These are phyloP conservation scores for Digitaria exilis DNA, from an alignment of 202 grass and related monocot genomes.

Conservation along the genomic window DNA sequence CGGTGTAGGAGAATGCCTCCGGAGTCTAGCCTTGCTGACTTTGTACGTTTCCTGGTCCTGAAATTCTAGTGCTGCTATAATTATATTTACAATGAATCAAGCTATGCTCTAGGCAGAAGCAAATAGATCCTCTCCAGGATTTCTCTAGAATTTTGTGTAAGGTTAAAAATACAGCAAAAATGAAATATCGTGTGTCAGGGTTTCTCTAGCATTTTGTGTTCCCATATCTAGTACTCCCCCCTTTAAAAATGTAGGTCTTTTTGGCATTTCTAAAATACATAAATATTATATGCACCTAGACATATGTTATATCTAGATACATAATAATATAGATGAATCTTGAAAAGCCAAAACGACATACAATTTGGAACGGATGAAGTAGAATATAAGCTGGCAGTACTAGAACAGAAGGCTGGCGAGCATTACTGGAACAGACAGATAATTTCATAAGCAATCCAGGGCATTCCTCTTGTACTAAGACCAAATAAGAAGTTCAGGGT, in stretches of 20 bases:
- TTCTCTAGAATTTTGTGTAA: too few relatives aligned
- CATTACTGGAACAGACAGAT: neutral
- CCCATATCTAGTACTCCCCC: too few relatives aligned
- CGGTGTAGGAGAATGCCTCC: slow-evolving; percentile 26
- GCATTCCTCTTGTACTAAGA: neutral
- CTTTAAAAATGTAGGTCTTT: too few relatives aligned
- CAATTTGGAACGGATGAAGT: too few relatives aligned
- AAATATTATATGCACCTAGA: too few relatives aligned
- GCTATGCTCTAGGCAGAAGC: neutral
- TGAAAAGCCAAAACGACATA: too few relatives aligned
- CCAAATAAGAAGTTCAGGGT: neutral
- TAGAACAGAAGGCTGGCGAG: neutral
- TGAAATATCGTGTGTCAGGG: neutral
- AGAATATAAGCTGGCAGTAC: neutral
- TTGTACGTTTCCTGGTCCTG: neutral
- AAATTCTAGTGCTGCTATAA: slow-evolving; percentile 13
- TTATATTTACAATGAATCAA: neutral
- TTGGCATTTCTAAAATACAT: too few relatives aligned
- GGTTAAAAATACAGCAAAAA: neutral
- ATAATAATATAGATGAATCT: too few relatives aligned
- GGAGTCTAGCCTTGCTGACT: neutral
- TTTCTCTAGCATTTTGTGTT: neutral
- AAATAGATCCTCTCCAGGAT: neutral
- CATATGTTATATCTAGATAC: too few relatives aligned
- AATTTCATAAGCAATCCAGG: slow-evolving; percentile 6